phyloP scores from a whole-genome alignment of 2,329 filamentous ascomycete species.

The Colletotrichum sp. region DNA sequence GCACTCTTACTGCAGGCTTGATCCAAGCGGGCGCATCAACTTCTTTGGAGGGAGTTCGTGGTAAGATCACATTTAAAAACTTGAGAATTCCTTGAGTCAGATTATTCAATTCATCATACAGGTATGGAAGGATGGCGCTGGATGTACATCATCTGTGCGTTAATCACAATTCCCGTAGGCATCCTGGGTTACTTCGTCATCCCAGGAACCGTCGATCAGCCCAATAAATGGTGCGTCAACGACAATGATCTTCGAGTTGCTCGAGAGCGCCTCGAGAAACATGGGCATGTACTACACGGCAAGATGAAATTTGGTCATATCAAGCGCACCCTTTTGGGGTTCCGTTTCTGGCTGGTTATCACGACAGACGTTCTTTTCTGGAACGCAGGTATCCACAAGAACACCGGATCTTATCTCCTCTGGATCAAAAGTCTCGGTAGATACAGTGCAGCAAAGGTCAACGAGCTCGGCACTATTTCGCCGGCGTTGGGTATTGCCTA shows the following conservation, averaged over 20 bases:
- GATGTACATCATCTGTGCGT: constrained; percentile 51
- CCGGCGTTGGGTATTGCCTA: not conserved
- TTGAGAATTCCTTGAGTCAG: not conserved
- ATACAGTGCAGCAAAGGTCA: constrained; percentile 53
- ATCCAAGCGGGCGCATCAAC: constrained; percentile 50
- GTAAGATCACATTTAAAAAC: constrained; percentile 40
- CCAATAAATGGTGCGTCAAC: constrained; percentile 41
- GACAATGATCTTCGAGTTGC: constrained; percentile 29
- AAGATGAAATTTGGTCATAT: constrained; percentile 37
- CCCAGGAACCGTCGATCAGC: constrained; percentile 33
- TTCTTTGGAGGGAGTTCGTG: constrained; percentile 42
- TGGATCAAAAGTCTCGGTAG: constrained; percentile 46
- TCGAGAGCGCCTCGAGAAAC: constrained; percentile 34
- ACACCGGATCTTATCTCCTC: constrained; percentile 38
- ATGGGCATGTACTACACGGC: constrained; percentile 44
- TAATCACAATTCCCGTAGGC: constrained; percentile 46
- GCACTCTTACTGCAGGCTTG: constrained; percentile 48
- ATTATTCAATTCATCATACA: rapidly evolving
- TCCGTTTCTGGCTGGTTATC: constrained; percentile 40
- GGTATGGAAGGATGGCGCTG: constrained; percentile 49
- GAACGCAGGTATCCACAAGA: constrained; percentile 47
- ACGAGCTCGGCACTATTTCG: constrained; percentile 41
- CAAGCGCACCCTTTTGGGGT: constrained; percentile 39
- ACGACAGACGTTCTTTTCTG: constrained; percentile 49
- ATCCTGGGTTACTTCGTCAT: constrained; percentile 45